Base-by-base conservation (phyloP, 352 stramenopile genomes). In the Phytophthora melonis region DNA sequence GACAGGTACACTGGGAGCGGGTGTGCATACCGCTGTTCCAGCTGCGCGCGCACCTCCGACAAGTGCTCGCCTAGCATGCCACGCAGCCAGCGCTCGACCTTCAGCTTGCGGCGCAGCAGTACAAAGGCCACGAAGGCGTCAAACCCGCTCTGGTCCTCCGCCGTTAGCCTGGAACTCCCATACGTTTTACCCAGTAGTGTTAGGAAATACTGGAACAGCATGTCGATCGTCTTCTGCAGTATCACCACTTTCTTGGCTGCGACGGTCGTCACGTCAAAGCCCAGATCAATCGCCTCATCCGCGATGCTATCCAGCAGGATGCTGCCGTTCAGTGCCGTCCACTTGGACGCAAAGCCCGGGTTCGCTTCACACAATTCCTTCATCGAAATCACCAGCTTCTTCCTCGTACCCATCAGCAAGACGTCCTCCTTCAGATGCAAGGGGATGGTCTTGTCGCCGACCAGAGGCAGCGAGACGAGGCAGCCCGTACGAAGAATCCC, bases 401-500 rank as follows among this genome's bases (percentile, higher is more conserved):
- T 47, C 27, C 27, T 34, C 65, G 21, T 53, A 19, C 43, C 64
- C 6, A 66, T 32, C 49, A n/a, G 62, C n/a, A 76, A 18, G 43
- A 74, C 58, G 6, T 68, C 54, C 30, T 82, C 72, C 34, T 80
- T 82, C 27, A 90, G 19, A 10, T 76, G 63, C 11, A 23, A 50
- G 8, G 65, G 52, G 8, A 72, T 80, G 14, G 13, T 73, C 39
- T 18, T 43, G 16, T 57, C 62, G 47, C 4, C 14, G 18, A 72
- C 41, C 32, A 59, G 16, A 36, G 25, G 21, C 8, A 57, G 34
- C 0, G 72, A 54, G 11, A 78, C 58, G 30, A 81, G 39, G 18
- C 70, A 81, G 0, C 85, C 85, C 3, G 77, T 89, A 3, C 83
- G 81, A 36, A 89, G 53, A 13, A 89, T 61, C 1, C 73, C 75